These are phyloP conservation scores for Populus tremula DNA, from an alignment of 345 rosid species.

Conservation along the genomic window DNA sequence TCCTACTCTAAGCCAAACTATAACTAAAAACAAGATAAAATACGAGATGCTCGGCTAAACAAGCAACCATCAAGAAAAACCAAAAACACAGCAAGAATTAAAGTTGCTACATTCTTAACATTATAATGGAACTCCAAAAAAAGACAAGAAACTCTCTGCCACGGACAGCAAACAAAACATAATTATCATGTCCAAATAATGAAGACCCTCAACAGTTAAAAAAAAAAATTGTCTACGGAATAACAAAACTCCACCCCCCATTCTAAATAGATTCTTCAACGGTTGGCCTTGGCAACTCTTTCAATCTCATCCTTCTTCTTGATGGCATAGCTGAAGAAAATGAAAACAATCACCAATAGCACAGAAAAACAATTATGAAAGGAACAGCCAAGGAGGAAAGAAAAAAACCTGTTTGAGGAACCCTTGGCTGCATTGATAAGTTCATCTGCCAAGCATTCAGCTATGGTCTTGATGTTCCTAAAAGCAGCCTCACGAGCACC, in stretches of 20 bases:
- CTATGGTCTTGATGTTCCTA: conserved; percentile 85
- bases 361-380: not conserved
- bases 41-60: not conserved
- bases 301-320: conserved; percentile 98
- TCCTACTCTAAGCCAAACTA: too few species aligned
- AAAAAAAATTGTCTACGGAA: not conserved
- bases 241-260: conserved; percentile 5
- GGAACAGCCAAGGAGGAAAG: not conserved
- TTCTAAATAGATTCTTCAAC: conserved; percentile 35
- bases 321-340: conserved; percentile 62
- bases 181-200: not conserved
- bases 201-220: not conserved
- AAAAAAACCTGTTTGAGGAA: conserved; percentile 79
- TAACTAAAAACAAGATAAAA: too few species aligned
- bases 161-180: not conserved
- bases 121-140: not conserved
- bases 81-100: not conserved
- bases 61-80: not conserved
- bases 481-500: conserved; percentile 97
- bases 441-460: conserved; percentile 96
- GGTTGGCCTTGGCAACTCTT: conserved; percentile 98
- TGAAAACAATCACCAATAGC: not conserved
- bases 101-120: not conserved
- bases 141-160: not conserved
- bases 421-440: conserved; percentile 98